Conservation (phyloP, 352 stramenopile species). For the Phytophthora melonis region DNA sequence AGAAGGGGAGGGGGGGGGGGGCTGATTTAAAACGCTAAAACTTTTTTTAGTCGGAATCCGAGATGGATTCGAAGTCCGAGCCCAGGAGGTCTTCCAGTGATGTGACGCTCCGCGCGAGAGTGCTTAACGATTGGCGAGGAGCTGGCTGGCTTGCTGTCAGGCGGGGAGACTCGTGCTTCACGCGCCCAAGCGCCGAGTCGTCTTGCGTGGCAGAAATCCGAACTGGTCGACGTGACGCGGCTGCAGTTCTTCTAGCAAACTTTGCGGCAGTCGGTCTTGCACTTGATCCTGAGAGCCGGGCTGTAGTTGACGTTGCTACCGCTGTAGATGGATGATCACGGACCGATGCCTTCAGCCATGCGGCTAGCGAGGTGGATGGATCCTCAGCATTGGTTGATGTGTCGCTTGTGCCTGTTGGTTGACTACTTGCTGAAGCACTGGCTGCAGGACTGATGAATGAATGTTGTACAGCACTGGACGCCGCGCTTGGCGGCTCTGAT, state of each 20-base stretch:
- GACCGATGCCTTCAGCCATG: slow-evolving; percentile 4
- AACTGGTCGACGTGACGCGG: neutral
- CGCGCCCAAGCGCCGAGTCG: slow-evolving; percentile 1
- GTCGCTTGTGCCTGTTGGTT: slow-evolving; percentile 2
- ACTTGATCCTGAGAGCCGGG: neutral
- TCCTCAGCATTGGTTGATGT: neutral
- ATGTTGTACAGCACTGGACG: neutral
- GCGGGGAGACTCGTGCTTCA: slow-evolving; percentile 6
- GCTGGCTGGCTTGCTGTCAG: slow-evolving; percentile 22
- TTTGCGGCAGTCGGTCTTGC: neutral
- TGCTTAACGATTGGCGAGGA: slow-evolving; percentile 22
- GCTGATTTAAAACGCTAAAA: no score
- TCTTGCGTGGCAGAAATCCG: slow-evolving; percentile 26
- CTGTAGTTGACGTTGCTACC: neutral
- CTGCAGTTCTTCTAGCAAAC: neutral
- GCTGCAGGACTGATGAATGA: slow-evolving; percentile 1
- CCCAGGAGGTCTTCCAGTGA: slow-evolving; percentile 23
- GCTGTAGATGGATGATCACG: neutral
- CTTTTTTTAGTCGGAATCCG: slow-evolving; percentile 8
- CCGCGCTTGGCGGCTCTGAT: slow-evolving; percentile 4
- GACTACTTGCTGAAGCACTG: slow-evolving; percentile 1
- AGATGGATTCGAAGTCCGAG: slow-evolving; percentile 30
- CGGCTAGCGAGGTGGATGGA: neutral
- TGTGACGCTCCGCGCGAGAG: slow-evolving; percentile 17
- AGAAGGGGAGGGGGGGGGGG: no score